phyloP scores from a whole-genome alignment of 768 basidiomycete genomes.

The Tephrocybe sp. region DNA sequence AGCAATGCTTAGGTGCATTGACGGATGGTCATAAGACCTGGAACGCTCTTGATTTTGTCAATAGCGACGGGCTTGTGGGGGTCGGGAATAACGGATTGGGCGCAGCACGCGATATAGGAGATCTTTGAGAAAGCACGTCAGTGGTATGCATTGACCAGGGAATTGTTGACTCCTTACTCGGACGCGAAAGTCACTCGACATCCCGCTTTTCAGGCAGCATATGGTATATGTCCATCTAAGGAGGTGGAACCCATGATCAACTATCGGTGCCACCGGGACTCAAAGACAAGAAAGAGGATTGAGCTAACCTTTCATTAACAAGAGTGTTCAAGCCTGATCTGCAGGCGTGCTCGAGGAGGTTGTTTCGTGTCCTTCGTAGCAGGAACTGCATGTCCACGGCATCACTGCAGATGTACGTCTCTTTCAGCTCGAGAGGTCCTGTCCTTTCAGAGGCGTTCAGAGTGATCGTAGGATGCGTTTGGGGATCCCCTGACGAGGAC shows the following conservation, averaged over 20 bases:
- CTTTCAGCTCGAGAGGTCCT: conserved; percentile 30
- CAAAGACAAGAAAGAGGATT: not conserved
- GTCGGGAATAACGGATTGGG: conserved; percentile 51
- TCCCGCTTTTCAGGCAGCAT: conserved; percentile 47
- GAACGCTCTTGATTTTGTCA: conserved; percentile 58
- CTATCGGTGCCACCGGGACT: not conserved
- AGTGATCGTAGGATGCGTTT: conserved; percentile 37
- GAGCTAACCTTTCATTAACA: conserved; percentile 67
- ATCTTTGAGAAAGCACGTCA: conserved; percentile 40
- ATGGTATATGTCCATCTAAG: conserved; percentile 67
- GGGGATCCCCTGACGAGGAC: conserved; percentile 38
- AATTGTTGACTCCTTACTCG: conserved; percentile 41
- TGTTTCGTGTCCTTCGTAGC: conserved; percentile 52
- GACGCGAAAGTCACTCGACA: conserved; percentile 50
- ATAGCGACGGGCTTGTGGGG: conserved; percentile 63
- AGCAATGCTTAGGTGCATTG: conserved; percentile 31
- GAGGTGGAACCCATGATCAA: conserved; percentile 9
- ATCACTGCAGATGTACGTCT: conserved; percentile 57
- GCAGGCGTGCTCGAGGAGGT: conserved; percentile 50
- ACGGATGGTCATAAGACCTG: conserved; percentile 76
- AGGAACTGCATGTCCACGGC: conserved; percentile 63
- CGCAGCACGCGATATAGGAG: conserved; percentile 60
- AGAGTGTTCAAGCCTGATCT: conserved; percentile 54
- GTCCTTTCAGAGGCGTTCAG: conserved; percentile 24
- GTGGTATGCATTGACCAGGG: not conserved